These are phyloP conservation scores for Stereocaulon alpinum DNA, from an alignment of 495 filamentous ascomycete genomes.

Conservation along the genomic window DNA sequence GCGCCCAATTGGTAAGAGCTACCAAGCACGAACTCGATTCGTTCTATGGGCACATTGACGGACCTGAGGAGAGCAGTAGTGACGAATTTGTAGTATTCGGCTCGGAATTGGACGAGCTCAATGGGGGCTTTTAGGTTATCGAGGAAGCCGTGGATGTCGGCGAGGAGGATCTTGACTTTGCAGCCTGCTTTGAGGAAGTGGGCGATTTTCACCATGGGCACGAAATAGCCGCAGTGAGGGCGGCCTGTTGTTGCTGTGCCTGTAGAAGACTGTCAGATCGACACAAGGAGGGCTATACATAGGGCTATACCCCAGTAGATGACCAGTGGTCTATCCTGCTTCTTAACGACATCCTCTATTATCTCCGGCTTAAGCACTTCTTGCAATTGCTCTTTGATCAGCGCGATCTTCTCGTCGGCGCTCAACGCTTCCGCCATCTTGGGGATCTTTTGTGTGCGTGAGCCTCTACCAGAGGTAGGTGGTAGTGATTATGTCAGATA, in stretches of 20 bases:
- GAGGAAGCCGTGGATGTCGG: conserved; percentile 51
- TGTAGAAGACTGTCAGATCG: conserved; percentile 21
- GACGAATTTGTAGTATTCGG: conserved; percentile 58
- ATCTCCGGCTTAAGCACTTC: conserved; percentile 83
- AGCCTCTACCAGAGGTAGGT: background rate
- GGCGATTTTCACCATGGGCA: conserved; percentile 77
- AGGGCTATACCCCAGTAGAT: conserved; percentile 70
- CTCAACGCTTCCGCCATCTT: conserved; percentile 25
- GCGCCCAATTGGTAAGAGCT: conserved; percentile 61
- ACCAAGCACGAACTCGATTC: conserved; percentile 75
- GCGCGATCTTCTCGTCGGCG: conserved; percentile 42
- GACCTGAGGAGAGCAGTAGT: conserved; percentile 58
- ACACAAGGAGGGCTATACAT: background rate
- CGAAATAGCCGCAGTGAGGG: conserved; percentile 78
- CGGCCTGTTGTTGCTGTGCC: conserved; percentile 73
- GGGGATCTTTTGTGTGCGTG: background rate
- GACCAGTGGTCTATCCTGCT: conserved; percentile 56
- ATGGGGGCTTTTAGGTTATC: conserved; percentile 44
- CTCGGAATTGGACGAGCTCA: conserved; percentile 72
- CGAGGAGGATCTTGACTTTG: conserved; percentile 68
- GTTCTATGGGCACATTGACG: conserved; percentile 63
- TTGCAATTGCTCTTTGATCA: conserved; percentile 72
- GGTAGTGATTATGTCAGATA: background rate
- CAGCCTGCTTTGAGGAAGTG: conserved; percentile 80
- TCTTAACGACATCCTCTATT: conserved; percentile 61